Conservation (phyloP, 2,329 filamentous ascomycete genomes). For the Didymella segeticola region DNA sequence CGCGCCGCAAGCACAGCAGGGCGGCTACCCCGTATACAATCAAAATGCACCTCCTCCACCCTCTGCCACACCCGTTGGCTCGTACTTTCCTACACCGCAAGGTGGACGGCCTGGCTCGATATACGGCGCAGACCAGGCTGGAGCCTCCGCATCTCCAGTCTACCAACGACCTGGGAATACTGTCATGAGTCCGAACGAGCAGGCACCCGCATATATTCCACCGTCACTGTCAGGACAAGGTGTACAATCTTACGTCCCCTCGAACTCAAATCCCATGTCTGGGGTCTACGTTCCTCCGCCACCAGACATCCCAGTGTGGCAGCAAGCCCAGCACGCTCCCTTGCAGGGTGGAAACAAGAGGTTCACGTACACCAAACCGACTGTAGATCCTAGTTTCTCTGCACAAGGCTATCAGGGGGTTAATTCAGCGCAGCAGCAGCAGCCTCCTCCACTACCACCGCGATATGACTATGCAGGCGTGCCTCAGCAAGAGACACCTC, state of each 20-base stretch:
- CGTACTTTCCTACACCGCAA: slow-evolving; percentile 42
- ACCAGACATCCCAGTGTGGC: slow-evolving; percentile 47
- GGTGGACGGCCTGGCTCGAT: slow-evolving; percentile 36
- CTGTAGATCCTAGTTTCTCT: slow-evolving; percentile 35
- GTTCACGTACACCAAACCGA: slow-evolving; percentile 42
- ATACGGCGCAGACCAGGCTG: slow-evolving; percentile 35
- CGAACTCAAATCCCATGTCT: slow-evolving; percentile 45
- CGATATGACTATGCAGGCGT: slow-evolving; percentile 15
- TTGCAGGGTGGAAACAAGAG: slow-evolving; percentile 40
- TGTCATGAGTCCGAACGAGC: slow-evolving; percentile 41
- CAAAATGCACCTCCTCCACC: slow-evolving; percentile 37
- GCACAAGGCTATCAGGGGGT: slow-evolving; percentile 34
- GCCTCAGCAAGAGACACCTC: slow-evolving; percentile 22
- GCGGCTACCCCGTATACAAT: slow-evolving; percentile 37
- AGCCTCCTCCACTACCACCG: slow-evolving; percentile 22
- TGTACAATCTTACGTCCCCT: slow-evolving; percentile 42
- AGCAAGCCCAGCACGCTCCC: slow-evolving; percentile 45
- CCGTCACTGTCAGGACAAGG: slow-evolving; percentile 44
- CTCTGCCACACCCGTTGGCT: slow-evolving; percentile 39
- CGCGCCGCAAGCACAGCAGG: slow-evolving; percentile 33
- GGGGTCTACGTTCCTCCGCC: slow-evolving; percentile 47
- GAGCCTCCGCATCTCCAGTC: slow-evolving; percentile 25
- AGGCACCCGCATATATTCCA: slow-evolving; percentile 43
- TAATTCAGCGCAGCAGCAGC: slow-evolving; percentile 22
- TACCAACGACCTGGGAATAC: slow-evolving; percentile 30